Evolutionary conservation across 2,329 filamentous ascomycete genomes (phyloP).

Genomic region (Huntiella savannae): DNA sequence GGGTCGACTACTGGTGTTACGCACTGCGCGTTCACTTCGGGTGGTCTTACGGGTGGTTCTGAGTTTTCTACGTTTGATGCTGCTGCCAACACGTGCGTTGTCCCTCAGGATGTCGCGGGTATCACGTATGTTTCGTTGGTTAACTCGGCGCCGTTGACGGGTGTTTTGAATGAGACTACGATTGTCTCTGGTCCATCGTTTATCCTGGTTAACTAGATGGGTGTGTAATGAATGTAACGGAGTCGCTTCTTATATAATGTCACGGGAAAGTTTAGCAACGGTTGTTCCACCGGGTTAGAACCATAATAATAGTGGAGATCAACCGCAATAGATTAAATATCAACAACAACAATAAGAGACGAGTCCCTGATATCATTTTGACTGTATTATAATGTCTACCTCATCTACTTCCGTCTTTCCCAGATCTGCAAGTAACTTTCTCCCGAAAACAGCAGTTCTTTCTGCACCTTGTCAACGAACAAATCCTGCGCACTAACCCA

Average conservation of each 20-base stretch:
- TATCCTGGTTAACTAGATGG: constrained; percentile 29
- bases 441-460: constrained; percentile 75
- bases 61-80: constrained; percentile 37
- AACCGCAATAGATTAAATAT: too few species aligned
- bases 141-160: constrained; percentile 29
- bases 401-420: constrained; percentile 52
- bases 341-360: too few species aligned
- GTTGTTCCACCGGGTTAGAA: too few species aligned
- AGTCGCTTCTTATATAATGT: background rate
- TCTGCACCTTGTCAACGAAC: constrained; percentile 76
- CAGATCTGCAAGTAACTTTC: constrained; percentile 94
- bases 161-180: constrained; percentile 39
- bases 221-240: background rate
- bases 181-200: constrained; percentile 47
- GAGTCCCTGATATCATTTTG: background rate
- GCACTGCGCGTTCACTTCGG: constrained; percentile 50
- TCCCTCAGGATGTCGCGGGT: constrained; percentile 43
- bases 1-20: constrained; percentile 30
- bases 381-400: background rate
- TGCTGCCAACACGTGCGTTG: constrained; percentile 33
- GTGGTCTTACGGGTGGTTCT: constrained; percentile 35
- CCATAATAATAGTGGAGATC: too few species aligned
- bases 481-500: constrained; percentile 92
- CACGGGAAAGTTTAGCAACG: too few species aligned
- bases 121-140: constrained; percentile 50